Evolutionary conservation across 176 grass and related monocot genomes (phyloP).

Genomic region (Zea mays): DNA sequence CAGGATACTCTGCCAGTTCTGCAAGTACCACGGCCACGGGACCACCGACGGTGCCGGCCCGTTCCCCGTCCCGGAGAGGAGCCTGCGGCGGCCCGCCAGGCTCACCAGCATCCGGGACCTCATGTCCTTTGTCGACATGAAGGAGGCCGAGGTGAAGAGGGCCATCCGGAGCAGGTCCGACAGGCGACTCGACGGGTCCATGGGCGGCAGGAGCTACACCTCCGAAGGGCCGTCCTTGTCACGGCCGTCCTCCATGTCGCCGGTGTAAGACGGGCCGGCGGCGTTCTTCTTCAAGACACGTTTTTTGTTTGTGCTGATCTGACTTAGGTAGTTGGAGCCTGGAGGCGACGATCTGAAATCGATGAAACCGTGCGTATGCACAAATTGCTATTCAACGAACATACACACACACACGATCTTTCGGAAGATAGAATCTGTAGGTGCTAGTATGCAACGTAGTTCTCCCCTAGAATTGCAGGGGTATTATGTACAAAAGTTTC

Average conservation of each 20-base stretch:
- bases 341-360: background rate
- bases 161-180: constrained; percentile 64
- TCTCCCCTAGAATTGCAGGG: background rate
- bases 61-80: constrained; percentile 35
- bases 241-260: constrained; percentile 26
- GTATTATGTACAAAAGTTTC: background rate
- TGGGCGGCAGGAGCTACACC: constrained; percentile 13
- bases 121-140: constrained; percentile 76
- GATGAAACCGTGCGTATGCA: background rate
- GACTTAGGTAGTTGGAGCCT: background rate
- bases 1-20: constrained; percentile 67
- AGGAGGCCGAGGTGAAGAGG: constrained; percentile 73
- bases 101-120: constrained; percentile 65
- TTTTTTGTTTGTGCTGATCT: background rate
- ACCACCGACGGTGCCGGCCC: too few relatives aligned
- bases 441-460: background rate
- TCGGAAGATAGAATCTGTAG: background rate
- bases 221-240: constrained; percentile 13
- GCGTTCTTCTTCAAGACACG: background rate
- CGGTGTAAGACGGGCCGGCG: background rate
- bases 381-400: background rate
- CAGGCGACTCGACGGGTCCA: constrained; percentile 39
- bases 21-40: constrained; percentile 31
- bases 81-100: constrained; percentile 41
- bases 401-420: background rate